A percentile compares a stretch with the other conserved stretches of the same genome.
These are phyloP conservation scores for Cladorrhinum sp. DNA, from an alignment of 2,329 filamentous ascomycete genomes.

Conservation along the genomic window DNA sequence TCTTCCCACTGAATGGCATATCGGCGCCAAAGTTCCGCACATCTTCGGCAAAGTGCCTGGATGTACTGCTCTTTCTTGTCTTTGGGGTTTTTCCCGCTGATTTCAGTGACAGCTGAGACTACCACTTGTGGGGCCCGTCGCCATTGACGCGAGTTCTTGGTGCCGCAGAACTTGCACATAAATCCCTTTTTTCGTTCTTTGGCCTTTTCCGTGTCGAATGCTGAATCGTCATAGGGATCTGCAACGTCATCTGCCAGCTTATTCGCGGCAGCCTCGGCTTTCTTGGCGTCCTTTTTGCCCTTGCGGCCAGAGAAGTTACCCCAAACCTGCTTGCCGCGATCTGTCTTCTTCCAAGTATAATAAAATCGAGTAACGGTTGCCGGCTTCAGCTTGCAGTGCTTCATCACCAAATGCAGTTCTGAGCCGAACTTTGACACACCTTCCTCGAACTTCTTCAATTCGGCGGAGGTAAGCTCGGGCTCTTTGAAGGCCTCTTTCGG, in stretches of 20 bases:
- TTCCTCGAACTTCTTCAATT: slow-evolving; percentile 89
- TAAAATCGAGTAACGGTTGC: slow-evolving; percentile 87
- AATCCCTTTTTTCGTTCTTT: slow-evolving; percentile 75
- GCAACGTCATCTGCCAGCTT: slow-evolving; percentile 91
- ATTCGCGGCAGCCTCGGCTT: slow-evolving; percentile 64
- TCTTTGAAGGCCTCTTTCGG: slow-evolving; percentile 77
- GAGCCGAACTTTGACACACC: slow-evolving; percentile 87
- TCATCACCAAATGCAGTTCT: slow-evolving; percentile 77
- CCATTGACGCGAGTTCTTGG: slow-evolving; percentile 82
- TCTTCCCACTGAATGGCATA: slow-evolving; percentile 97
- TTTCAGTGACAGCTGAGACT: slow-evolving; percentile 66
- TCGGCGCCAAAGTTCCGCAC: slow-evolving; percentile 89
- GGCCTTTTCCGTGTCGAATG: slow-evolving; percentile 89
- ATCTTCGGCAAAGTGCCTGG: slow-evolving; percentile 82
- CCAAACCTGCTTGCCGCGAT: slow-evolving; percentile 83
- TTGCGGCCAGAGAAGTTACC: slow-evolving; percentile 83
- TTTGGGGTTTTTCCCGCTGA: slow-evolving; percentile 63
- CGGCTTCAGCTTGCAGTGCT: slow-evolving; percentile 79
- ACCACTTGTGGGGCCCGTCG: slow-evolving; percentile 78
- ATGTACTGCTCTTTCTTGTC: slow-evolving; percentile 75
- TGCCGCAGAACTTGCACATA: slow-evolving; percentile 89
- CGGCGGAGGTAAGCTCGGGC: slow-evolving; percentile 72
- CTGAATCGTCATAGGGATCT: slow-evolving; percentile 89
- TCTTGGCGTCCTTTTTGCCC: slow-evolving; percentile 82
- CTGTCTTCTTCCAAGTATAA: slow-evolving; percentile 97